A percentile compares a stretch with the other conserved stretches of the same genome.
Conservation (phyloP, 2,329 filamentous ascomycete species). For the Alternaria conjuncta region DNA sequence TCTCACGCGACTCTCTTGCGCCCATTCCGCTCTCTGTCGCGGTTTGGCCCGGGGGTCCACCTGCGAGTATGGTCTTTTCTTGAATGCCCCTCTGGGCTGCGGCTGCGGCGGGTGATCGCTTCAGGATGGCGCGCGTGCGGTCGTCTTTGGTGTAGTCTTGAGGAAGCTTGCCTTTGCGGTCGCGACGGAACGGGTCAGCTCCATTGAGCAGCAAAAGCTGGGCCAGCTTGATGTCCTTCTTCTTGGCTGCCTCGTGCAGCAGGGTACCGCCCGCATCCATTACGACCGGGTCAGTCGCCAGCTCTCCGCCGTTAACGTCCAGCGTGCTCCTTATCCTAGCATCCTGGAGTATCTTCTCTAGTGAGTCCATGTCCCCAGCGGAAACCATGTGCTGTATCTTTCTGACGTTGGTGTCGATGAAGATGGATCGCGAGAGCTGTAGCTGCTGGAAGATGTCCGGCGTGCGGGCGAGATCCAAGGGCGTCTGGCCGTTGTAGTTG, state of each 20-base stretch:
- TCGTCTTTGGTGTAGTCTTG: constrained; percentile 98
- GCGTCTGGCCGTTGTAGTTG: constrained; percentile 83
- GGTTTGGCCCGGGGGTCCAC: constrained; percentile 64
- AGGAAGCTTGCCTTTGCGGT: constrained; percentile 92
- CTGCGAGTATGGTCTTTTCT: constrained; percentile 93
- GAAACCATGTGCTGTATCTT: constrained; percentile 82
- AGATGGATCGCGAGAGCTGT: constrained; percentile 87
- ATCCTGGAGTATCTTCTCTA: constrained; percentile 84
- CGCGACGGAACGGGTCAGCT: constrained; percentile 92
- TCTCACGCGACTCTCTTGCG: constrained; percentile 88
- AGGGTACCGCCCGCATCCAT: constrained; percentile 86
- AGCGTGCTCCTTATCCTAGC: constrained; percentile 82
- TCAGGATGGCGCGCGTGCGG: constrained; percentile 82
- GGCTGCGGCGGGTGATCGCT: constrained; percentile 91
- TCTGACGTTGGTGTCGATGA: constrained; percentile 83
- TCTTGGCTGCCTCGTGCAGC: constrained; percentile 89
- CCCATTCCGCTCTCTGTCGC: constrained; percentile 67
- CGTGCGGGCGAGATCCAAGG: constrained; percentile 86
- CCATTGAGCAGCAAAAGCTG: constrained; percentile 91
- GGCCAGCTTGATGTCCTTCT: constrained; percentile 84
- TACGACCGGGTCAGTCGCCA: constrained; percentile 80
- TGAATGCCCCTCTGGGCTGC: constrained; percentile 95
- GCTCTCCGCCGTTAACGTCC: constrained; percentile 90
- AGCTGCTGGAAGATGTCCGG: constrained; percentile 96
- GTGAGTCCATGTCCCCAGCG: constrained; percentile 73